Conservation (phyloP, 495 filamentous ascomycete species). For the Penicillium paxilli region DNA sequence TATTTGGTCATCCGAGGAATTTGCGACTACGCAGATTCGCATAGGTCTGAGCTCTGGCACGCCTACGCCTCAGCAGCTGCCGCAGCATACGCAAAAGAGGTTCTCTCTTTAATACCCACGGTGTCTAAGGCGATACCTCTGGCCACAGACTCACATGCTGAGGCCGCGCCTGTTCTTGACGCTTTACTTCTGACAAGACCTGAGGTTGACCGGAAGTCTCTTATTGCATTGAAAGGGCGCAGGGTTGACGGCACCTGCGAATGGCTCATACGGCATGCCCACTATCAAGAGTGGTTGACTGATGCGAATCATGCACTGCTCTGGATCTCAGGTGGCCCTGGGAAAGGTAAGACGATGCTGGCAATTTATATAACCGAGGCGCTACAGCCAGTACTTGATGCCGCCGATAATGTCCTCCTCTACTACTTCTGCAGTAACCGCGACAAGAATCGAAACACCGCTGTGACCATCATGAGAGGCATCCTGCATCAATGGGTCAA, state of each 20-base stretch:
- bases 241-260: conserved; percentile 43
- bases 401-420: conserved; percentile 21
- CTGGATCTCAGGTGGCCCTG: conserved; percentile 49
- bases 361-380: conserved; percentile 45
- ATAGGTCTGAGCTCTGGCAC: conserved; percentile 37
- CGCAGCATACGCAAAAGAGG: conserved; percentile 34
- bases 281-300: conserved; percentile 40
- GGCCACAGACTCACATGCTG: conserved; percentile 14
- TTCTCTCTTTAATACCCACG: conserved; percentile 25
- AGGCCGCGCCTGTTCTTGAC: conserved; percentile 23
- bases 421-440: conserved; percentile 48
- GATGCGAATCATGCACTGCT: conserved; percentile 27
- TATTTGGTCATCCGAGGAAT: conserved; percentile 42
- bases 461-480: conserved; percentile 41
- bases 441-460: conserved; percentile 47
- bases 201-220: conserved; percentile 32
- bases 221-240: conserved; percentile 27
- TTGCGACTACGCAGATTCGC: conserved; percentile 42
- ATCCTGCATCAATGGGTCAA: conserved; percentile 32
- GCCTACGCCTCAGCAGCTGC: conserved; percentile 34
- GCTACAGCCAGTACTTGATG: conserved; percentile 26
- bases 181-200: conserved; percentile 5
- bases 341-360: conserved; percentile 53
- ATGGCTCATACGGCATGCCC: conserved; percentile 23
- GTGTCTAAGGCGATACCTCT: conserved; percentile 18